phyloP scores from a whole-genome alignment of 495 filamentous ascomycete species.

The Aspergillus indologenus region DNA sequence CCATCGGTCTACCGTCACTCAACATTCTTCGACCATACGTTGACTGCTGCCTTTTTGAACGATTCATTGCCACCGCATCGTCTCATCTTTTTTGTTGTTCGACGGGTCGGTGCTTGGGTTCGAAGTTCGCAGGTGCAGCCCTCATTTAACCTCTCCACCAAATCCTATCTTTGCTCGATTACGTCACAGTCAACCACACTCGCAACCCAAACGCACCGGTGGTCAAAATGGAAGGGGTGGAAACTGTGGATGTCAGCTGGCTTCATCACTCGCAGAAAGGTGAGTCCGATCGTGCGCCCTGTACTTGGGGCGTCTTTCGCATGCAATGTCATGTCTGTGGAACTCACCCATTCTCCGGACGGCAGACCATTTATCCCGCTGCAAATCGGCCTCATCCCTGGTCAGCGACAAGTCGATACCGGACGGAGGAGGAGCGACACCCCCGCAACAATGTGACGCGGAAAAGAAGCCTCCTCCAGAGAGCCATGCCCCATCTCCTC shows the following conservation, averaged over 20 bases:
- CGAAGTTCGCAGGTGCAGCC: not conserved
- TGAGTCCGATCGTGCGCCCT: slow-evolving; percentile 29
- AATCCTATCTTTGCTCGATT: not conserved
- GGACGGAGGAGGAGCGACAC: slow-evolving; percentile 21
- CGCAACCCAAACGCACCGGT: not conserved
- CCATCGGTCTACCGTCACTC: not conserved
- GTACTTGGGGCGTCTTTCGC: not conserved
- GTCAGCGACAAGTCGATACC: slow-evolving; percentile 26
- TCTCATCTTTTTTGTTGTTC: not conserved
- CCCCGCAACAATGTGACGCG: slow-evolving; percentile 19
- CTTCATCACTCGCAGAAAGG: slow-evolving; percentile 65
- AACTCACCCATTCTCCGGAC: slow-evolving; percentile 11
- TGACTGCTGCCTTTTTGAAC: not conserved
- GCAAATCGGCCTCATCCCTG: slow-evolving; percentile 37
- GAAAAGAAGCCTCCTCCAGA: slow-evolving; percentile 18
- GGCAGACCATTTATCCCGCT: slow-evolving; percentile 39
- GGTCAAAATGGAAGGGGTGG: slow-evolving; percentile 55
- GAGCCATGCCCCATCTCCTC: slow-evolving; percentile 22
- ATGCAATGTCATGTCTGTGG: not conserved
- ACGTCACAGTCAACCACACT: not conserved
- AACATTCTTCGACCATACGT: not conserved
- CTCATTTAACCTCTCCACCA: not conserved
- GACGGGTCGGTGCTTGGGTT: not conserved
- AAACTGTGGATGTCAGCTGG: slow-evolving; percentile 69
- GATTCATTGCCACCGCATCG: not conserved